Conservation (phyloP, 495 filamentous ascomycete species). For the Peziza echinospora region DNA sequence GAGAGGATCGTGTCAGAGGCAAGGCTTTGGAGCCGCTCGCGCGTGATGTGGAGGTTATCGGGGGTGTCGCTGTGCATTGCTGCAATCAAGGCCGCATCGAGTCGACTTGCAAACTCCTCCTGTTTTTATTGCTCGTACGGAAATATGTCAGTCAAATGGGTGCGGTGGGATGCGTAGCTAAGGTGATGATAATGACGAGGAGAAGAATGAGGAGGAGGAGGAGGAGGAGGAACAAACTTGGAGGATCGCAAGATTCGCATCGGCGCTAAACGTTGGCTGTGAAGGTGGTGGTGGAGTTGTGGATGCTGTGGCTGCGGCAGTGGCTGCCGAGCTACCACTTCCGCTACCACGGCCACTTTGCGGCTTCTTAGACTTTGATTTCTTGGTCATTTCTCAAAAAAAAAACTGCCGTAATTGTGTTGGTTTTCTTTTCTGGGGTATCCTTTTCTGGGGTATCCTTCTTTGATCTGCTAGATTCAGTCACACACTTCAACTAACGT, state of each 20-base stretch:
- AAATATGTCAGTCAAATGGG: no score
- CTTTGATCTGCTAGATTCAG: no score
- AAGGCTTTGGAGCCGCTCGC: background rate
- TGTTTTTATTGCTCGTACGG: background rate
- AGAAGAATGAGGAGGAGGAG: background rate
- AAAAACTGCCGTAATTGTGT: no score
- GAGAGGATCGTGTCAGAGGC: background rate
- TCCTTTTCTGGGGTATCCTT: no score
- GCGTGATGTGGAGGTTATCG: background rate
- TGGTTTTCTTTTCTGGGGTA: no score
- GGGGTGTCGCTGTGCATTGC: background rate
- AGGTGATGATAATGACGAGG: background rate
- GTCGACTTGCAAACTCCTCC: background rate
- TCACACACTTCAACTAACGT: no score
- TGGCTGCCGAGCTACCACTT: background rate
- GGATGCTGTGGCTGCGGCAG: background rate
- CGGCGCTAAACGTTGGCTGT: background rate
- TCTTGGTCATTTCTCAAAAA: no score
- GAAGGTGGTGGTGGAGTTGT: background rate
- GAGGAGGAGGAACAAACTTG: background rate
- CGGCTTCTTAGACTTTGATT: no score
- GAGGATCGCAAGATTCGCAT: background rate
- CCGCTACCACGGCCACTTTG: no score
- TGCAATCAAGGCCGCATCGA: background rate
- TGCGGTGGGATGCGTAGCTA: no score